Conservation (phyloP, 805 yeast species). For the Candida tibetensis region DNA sequence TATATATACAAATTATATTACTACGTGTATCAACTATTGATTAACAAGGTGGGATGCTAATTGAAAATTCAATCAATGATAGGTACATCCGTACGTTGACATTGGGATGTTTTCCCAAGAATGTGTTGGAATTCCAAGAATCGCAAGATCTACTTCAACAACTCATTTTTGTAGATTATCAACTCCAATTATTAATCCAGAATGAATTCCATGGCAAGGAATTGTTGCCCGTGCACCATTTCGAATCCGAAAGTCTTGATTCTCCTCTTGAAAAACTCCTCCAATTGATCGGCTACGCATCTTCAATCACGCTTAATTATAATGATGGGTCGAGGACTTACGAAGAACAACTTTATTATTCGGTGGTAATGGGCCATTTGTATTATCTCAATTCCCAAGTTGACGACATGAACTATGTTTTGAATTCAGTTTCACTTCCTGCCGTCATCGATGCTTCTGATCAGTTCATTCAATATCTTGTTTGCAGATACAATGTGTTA, state of each 20-base stretch:
- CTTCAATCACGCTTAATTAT: slow-evolving; percentile 25
- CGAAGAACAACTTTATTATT: slow-evolving; percentile 32
- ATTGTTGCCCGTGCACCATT: slow-evolving; percentile 14
- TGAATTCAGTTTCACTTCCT: slow-evolving; percentile 10
- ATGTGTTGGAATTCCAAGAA: slow-evolving; percentile 32
- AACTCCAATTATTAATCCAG: slow-evolving; percentile 31
- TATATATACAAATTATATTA: too few relatives aligned
- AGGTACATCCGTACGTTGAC: slow-evolving; percentile 23
- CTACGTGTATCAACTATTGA: too few relatives aligned
- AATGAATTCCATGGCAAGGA: slow-evolving; percentile 27
- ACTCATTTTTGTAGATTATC: slow-evolving; percentile 36
- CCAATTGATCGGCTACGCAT: slow-evolving; percentile 26
- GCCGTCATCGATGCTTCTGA: slow-evolving; percentile 7
- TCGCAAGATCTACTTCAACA: slow-evolving; percentile 33
- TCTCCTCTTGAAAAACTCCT: slow-evolving; percentile 19
- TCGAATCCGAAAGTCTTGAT: slow-evolving; percentile 5
- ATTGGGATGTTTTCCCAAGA: slow-evolving; percentile 37
- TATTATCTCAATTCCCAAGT: slow-evolving; percentile 25
- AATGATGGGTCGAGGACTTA: slow-evolving; percentile 19
- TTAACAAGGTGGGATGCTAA: too few relatives aligned
- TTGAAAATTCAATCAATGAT: slow-evolving; percentile 15
- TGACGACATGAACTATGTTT: slow-evolving; percentile 17
- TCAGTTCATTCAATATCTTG: slow-evolving; percentile 30
- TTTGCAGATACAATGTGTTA: slow-evolving; percentile 33
- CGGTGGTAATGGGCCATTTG: slow-evolving; percentile 35